Conservation (phyloP, 2,329 filamentous ascomycete species). For the Raffaelea arxii region DNA sequence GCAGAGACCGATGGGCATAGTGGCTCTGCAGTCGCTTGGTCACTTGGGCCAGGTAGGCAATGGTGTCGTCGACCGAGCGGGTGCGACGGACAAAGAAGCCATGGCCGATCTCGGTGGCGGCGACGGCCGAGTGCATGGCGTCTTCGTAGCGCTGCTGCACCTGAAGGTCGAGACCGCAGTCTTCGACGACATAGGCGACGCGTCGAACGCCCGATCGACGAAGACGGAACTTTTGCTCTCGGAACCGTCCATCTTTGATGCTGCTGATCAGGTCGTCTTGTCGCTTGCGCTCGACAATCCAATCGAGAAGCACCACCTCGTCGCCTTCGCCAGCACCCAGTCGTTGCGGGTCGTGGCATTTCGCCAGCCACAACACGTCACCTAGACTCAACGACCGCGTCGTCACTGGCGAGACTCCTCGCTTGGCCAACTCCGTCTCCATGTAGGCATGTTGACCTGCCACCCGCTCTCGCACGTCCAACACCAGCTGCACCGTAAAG, state of each 20-base stretch:
- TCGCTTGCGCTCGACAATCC: conserved; percentile 72
- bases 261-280: conserved; percentile 71
- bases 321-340: conserved; percentile 48
- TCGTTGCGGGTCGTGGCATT: conserved; percentile 49
- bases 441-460: conserved; percentile 70
- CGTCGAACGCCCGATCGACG: conserved; percentile 63
- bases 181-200: conserved; percentile 70
- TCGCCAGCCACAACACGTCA: conserved; percentile 72
- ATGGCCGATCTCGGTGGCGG: conserved; percentile 68
- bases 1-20: conserved; percentile 49
- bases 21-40: conserved; percentile 56
- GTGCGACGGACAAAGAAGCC: conserved; percentile 73
- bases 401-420: conserved; percentile 55
- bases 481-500: conserved; percentile 62
- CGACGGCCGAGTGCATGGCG: conserved; percentile 61
- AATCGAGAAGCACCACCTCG: conserved; percentile 68
- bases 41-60: conserved; percentile 64
- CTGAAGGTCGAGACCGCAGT: conserved; percentile 51
- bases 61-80: conserved; percentile 65
- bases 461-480: conserved; percentile 67
- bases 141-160: conserved; percentile 50
- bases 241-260: conserved; percentile 74
- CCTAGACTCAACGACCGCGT: conserved; percentile 63
- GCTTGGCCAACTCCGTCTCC: conserved; percentile 58
- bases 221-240: conserved; percentile 76